Percentiles rank a stretch among this genome's conserved stretches.
Conservation (phyloP, 2,329 filamentous ascomycete genomes). For the Venturia aucupariae region DNA sequence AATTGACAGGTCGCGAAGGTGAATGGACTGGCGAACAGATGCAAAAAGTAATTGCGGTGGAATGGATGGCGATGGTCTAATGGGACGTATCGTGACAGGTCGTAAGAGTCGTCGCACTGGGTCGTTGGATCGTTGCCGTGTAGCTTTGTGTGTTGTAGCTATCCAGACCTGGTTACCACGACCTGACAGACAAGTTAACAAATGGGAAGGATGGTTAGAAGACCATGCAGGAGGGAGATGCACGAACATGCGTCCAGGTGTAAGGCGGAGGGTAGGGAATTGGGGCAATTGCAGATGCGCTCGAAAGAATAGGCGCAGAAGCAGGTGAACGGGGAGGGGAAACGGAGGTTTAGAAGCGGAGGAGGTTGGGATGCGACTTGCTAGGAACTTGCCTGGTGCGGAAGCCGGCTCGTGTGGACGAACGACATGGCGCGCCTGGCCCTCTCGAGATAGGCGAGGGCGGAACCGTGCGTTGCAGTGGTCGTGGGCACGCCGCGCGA, state of each 20-base stretch:
- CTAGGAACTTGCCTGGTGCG: conserved; percentile 21
- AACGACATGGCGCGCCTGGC: conserved; percentile 21
- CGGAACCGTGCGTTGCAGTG: conserved; percentile 20
- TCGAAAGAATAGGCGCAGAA: conserved; percentile 11
- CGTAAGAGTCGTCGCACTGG: conserved; percentile 14
- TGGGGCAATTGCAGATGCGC: conserved; percentile 23
- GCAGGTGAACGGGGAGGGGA: conserved; percentile 11
- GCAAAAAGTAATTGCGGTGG: neutral
- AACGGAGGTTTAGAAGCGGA: conserved; percentile 21
- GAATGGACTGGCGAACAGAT: neutral
- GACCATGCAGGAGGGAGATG: conserved; percentile 21
- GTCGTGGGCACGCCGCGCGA: neutral
- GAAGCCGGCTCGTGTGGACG: conserved; percentile 7
- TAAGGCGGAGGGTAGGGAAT: conserved; percentile 26
- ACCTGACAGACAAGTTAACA: conserved; percentile 3
- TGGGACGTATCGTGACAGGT: conserved; percentile 12
- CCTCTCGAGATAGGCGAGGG: conserved; percentile 29
- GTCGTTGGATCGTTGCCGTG: neutral
- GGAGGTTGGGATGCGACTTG: conserved; percentile 33
- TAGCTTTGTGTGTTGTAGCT: conserved; percentile 1
- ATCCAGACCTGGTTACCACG: conserved; percentile 2
- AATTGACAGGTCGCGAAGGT: neutral
- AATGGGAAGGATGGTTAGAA: neutral
- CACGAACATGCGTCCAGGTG: conserved; percentile 19
- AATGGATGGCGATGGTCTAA: conserved; percentile 7